Percentiles rank a stretch among this genome's conserved stretches.
Evolutionary conservation across 352 stramenopile genomes (phyloP).

Genomic region (Phytopythium chamaehyphon): DNA sequence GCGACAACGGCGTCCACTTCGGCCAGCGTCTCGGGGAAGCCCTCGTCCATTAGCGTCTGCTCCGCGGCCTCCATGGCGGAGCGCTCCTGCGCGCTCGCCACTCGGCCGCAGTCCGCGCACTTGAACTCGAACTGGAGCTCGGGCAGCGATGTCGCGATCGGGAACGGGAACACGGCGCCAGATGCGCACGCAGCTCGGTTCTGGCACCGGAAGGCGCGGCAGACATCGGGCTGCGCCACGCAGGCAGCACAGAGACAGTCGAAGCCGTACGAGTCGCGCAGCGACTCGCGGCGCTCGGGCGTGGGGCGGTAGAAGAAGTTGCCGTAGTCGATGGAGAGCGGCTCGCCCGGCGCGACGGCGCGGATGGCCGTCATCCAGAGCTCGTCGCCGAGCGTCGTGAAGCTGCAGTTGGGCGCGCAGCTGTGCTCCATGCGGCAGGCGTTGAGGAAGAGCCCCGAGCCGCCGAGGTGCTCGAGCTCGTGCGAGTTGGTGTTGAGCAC

Average conservation of each 20-base stretch:
- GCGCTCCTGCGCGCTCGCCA: constrained; percentile 25
- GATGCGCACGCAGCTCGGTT: constrained; percentile 17
- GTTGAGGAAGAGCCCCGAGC: constrained; percentile 67
- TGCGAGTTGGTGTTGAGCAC: constrained; percentile 77
- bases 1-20: constrained; percentile 48
- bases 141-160: constrained; percentile 25
- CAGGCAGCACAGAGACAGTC: constrained; percentile 60
- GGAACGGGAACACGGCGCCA: constrained; percentile 46
- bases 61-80: constrained; percentile 39
- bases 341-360: constrained; percentile 50
- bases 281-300: constrained; percentile 45
- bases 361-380: constrained; percentile 79
- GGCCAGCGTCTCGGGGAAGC: constrained; percentile 55
- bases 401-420: constrained; percentile 68
- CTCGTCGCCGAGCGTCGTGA: constrained; percentile 60
- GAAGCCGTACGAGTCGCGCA: constrained; percentile 66
- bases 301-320: constrained; percentile 77
- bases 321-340: constrained; percentile 74
- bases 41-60: constrained; percentile 48
- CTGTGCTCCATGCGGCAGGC: constrained; percentile 75
- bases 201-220: constrained; percentile 53
- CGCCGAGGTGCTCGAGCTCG: constrained; percentile 66
- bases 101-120: constrained; percentile 40
- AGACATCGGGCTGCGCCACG: constrained; percentile 39
- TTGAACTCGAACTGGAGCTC: constrained; percentile 53